Conservation (phyloP, 2,329 filamentous ascomycete species). For the Didymella pinodella region DNA sequence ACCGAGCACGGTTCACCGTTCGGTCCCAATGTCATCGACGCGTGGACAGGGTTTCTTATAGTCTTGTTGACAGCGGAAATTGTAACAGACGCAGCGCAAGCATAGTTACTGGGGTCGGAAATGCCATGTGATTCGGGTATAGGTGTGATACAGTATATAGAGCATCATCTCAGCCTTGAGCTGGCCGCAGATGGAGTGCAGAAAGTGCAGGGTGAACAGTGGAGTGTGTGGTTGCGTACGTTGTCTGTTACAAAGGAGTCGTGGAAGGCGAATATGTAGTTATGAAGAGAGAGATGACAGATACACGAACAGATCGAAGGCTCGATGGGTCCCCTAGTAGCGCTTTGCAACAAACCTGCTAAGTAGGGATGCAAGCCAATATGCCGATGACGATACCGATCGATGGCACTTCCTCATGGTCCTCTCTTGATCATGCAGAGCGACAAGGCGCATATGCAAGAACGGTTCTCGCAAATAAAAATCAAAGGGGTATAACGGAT, state of each 20-base stretch:
- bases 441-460: neutral
- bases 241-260: slow-evolving; percentile 4
- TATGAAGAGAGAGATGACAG: neutral
- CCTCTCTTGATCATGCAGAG: neutral
- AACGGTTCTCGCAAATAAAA: slow-evolving; percentile 7
- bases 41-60: slow-evolving; percentile 1
- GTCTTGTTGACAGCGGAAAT: neutral
- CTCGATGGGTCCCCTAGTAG: neutral
- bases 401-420: neutral
- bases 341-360: neutral
- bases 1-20: slow-evolving; percentile 11
- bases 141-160: slow-evolving; percentile 8
- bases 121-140: slow-evolving; percentile 3
- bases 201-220: neutral
- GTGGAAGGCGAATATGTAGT: neutral
- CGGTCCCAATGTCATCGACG: slow-evolving; percentile 5
- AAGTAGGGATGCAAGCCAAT: neutral
- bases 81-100: neutral
- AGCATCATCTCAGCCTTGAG: neutral
- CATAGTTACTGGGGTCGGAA: neutral
- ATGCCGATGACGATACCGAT: neutral
- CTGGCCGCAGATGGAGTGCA: neutral
- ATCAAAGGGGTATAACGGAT: slow-evolving; percentile 32
- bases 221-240: slow-evolving; percentile 2
- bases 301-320: neutral